Conservation (phyloP, 805 yeast genomes). For the Saccharomyces jurei region DNA sequence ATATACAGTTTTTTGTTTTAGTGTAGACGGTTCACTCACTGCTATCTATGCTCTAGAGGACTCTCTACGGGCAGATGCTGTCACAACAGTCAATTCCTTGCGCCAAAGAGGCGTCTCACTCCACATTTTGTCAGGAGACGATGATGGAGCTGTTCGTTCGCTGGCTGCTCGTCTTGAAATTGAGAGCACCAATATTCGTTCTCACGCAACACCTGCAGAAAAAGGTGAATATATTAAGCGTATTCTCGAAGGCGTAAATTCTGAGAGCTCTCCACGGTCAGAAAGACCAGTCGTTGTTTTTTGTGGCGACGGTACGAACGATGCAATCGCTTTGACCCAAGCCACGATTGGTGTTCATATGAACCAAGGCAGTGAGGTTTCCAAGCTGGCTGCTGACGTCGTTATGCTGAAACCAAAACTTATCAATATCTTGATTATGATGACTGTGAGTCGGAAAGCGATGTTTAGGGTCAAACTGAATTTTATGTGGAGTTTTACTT, state of each 20-base stretch:
- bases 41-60: background rate
- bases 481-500: background rate
- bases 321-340: slow-evolving; percentile 74
- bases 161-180: background rate
- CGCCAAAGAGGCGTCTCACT: background rate
- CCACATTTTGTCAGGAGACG: background rate
- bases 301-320: slow-evolving; percentile 84
- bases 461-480: background rate
- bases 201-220: background rate
- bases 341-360: slow-evolving; percentile 78
- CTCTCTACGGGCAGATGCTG: background rate
- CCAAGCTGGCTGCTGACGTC: slow-evolving; percentile 73
- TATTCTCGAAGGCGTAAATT: slow-evolving; percentile 32
- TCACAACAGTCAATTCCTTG: background rate
- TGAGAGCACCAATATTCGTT: slow-evolving; percentile 45
- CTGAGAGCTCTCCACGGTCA: background rate
- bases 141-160: background rate
- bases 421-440: background rate
- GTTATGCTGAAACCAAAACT: slow-evolving; percentile 39
- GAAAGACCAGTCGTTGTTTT: slow-evolving; percentile 26
- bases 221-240: background rate
- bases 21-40: background rate
- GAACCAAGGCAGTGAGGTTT: slow-evolving; percentile 72
- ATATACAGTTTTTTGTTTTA: background rate
- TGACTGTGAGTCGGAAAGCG: background rate